These are phyloP conservation scores for Leishmania aethiopica DNA, from an alignment of 208 protist genomes.

Conservation along the genomic window DNA sequence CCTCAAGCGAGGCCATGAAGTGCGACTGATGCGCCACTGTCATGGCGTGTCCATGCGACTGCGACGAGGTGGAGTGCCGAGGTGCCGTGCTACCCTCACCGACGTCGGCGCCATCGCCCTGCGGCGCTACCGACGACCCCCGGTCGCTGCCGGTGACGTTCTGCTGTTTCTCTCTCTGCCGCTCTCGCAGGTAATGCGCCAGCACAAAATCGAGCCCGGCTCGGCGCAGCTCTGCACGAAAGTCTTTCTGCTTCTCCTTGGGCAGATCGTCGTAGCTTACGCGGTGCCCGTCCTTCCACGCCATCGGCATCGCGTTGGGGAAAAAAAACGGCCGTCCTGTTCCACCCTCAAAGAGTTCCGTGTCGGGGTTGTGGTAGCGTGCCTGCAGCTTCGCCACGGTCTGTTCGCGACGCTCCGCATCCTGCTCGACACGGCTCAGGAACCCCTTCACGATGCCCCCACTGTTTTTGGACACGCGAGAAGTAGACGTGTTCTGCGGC, in stretches of 20 bases:
- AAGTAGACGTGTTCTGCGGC: not conserved
- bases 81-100: not conserved
- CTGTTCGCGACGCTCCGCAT: slow-evolving; percentile 40
- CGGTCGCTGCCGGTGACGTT: not conserved
- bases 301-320: slow-evolving; percentile 67
- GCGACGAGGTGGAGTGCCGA: not conserved
- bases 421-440: slow-evolving; percentile 40
- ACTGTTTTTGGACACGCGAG: slow-evolving; percentile 4
- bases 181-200: slow-evolving; percentile 28
- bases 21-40: slow-evolving; percentile 7
- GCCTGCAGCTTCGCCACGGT: slow-evolving; percentile 29
- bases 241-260: slow-evolving; percentile 38
- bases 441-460: slow-evolving; percentile 26
- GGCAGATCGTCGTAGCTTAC: slow-evolving; percentile 50
- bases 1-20: slow-evolving; percentile 37
- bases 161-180: slow-evolving; percentile 15
- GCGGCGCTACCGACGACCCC: not conserved
- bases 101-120: not conserved
- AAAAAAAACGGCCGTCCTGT: slow-evolving; percentile 66
- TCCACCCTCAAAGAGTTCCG: slow-evolving; percentile 30
- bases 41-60: not conserved
- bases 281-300: slow-evolving; percentile 44
- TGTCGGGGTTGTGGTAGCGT: slow-evolving; percentile 34
- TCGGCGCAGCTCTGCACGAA: slow-evolving; percentile 34
- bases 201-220: slow-evolving; percentile 44